Evolutionary conservation across 2,329 filamentous ascomycete species (phyloP).

Genomic region (Aureobasidium lini): DNA sequence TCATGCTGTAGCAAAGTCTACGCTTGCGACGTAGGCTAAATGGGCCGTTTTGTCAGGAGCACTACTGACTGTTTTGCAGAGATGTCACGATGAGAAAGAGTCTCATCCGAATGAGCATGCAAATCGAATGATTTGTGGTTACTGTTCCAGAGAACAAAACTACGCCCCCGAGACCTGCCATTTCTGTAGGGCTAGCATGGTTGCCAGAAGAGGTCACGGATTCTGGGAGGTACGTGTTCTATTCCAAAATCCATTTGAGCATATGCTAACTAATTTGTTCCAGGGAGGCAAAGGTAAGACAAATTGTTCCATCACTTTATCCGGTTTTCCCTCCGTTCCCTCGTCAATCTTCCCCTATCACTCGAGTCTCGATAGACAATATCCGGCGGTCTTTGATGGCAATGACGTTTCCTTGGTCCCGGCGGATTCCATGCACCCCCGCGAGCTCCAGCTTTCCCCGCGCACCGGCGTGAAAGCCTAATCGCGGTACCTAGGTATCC

Average conservation of each 20-base stretch:
- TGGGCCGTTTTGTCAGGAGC: neutral
- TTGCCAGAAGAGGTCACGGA: constrained; percentile 58
- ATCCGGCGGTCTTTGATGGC: neutral
- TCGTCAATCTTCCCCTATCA: neutral
- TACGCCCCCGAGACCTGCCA: constrained; percentile 69
- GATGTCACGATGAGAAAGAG: constrained; percentile 65
- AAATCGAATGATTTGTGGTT: constrained; percentile 67
- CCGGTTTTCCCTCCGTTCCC: neutral
- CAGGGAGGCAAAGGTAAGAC: constrained; percentile 54
- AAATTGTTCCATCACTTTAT: neutral
- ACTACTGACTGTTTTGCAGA: constrained; percentile 21
- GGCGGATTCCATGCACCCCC: neutral
- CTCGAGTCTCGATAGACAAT: neutral
- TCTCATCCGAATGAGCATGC: constrained; percentile 75
- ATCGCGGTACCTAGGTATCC: neutral
- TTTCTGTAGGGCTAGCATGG: constrained; percentile 62
- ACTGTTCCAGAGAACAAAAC: constrained; percentile 57
- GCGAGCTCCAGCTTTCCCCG: neutral
- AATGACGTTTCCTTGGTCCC: neutral
- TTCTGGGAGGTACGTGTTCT: constrained; percentile 60
- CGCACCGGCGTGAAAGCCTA: constrained; percentile 3
- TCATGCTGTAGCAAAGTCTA: constrained; percentile 51
- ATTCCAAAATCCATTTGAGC: neutral
- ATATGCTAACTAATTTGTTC: neutral
- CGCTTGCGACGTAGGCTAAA: constrained; percentile 44